Conservation (phyloP, 2,329 filamentous ascomycete genomes). For the Tolypocladium pustulatum region DNA sequence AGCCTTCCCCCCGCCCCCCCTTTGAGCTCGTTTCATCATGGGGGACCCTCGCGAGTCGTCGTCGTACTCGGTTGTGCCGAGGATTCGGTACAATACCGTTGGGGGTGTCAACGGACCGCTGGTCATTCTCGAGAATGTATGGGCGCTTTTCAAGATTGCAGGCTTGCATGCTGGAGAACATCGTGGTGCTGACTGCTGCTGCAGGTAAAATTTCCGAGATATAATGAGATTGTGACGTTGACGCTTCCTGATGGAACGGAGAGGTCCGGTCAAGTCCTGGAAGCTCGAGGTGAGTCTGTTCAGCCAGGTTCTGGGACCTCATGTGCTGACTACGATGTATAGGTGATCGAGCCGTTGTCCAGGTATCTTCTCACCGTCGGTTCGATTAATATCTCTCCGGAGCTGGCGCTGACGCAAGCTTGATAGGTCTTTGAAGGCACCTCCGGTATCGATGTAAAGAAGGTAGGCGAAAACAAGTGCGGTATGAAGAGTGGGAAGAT, state of each 20-base stretch:
- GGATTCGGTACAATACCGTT: conserved; percentile 93
- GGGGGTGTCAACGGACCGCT: conserved; percentile 95
- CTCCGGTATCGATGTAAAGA: conserved; percentile 96
- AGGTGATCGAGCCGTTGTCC: conserved; percentile 92
- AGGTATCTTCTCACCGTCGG: conserved; percentile 46
- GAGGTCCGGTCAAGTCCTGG: conserved; percentile 89
- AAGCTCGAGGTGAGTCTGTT: conserved; percentile 70
- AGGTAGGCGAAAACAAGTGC: conserved; percentile 44
- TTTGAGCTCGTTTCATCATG: conserved; percentile 25
- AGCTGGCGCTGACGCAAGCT: conserved; percentile 12
- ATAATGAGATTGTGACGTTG: conserved; percentile 95
- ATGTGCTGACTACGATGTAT: conserved; percentile 2
- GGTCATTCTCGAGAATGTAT: conserved; percentile 92
- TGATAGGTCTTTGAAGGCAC: conserved; percentile 92
- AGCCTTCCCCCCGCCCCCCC: conserved; percentile 5
- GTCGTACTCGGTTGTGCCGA: conserved; percentile 48
- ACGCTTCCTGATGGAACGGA: conserved; percentile 92
- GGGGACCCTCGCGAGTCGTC: conserved; percentile 48
- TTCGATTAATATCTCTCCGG: neutral
- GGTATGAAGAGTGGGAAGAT: neutral
- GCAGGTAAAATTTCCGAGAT: conserved; percentile 93
- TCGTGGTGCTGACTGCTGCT: conserved; percentile 12
- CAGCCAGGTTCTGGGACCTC: neutral
- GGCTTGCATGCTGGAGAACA: neutral
- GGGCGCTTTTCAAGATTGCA: neutral